Evolutionary conservation across 441 rosid genomes (phyloP), one percentile per base, ranked within the genome.

Genomic region (Biscutella auriculata): DNA sequence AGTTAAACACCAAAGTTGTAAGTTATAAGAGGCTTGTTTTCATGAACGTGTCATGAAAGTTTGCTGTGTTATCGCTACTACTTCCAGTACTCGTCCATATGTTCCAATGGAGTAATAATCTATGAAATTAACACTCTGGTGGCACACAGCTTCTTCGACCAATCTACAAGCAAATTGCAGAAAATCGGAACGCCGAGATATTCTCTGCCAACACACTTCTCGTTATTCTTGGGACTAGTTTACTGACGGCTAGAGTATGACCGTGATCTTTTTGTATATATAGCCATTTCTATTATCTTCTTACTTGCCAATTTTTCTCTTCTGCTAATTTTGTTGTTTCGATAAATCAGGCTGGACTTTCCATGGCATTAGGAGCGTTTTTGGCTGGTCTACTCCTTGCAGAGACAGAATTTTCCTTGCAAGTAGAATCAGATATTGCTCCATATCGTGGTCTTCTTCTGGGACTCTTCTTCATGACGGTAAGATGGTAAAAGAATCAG

Each of bases 381-480:
- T 76, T 93, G 76, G 97, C 99, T 60, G 99, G 99, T 67, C 73
- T 93, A 72, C 95, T 93, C 41, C 97, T 88, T 71, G 99, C 99
- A 64, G 99, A 93, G 78, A 93, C 99, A 62, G 99, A 93, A 75
- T 93, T 88, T 74, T 87, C 99, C 42, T 82, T 93, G 57, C 99
- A 93, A 84, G 99, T 93, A 72, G 98, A 93, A 79, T 88, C 98
- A 10, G 98, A 93, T 78, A 93, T 93, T 53, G 98, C 98, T 75
- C 98, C 98, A 43, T 93, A 88, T 65, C 95, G 98, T 17, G 98
- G 98, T 70, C 97, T 93, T 63, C 68, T 93, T 32, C 57, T 93
- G 79, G 98, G 98, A 66, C 98, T 93, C 66, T 93, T 93, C 83
- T 93, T 93, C 79, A 93, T 93, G 98, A 93, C 98, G 79, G 98